Base-by-base conservation (phyloP, 2,329 filamentous ascomycete species). In the Phialophora verrucosa region DNA sequence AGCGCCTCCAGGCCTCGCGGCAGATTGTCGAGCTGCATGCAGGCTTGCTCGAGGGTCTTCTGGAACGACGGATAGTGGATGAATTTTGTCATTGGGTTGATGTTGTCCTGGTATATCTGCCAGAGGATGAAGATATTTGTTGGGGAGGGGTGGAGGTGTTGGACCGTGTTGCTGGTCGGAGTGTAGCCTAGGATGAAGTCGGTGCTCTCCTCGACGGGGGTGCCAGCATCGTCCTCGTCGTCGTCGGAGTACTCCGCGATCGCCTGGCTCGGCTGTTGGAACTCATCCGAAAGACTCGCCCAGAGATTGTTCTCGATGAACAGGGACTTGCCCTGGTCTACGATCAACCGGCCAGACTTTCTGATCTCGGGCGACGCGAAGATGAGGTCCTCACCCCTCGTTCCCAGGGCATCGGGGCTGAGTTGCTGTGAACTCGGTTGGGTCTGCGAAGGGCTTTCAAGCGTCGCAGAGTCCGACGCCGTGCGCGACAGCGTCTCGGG, bases 51-150 rank as follows among this genome's bases (percentile, higher is more conserved):
- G 7, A 93, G 80, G 54, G 85, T 83, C 1, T 85, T 83, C 72
- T 92, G 88, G 3, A 92, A 76, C 0, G 88, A 88, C 0, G 91
- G 90, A 1, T 89, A 84, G 74, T 94, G 91, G 27, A 92, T 87
- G 54, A 88, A 73, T 74, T 93, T 93, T 70, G 87, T 86, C 54
- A 92, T 76, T 0, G 91, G 90, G 72, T 93, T 90, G 63, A 93
- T 87, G 67, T 91, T 88, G 57, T 91, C 87, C 5, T 92, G 79
- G 70, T 89, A 93, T 8, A 87, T 81, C 74, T 92, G 89, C 91
- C 91, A 94, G 4, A 94, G 82, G 59, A 84, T 83, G 72, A 91
- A 88, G 29, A 91, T 85, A 38, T 73, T 63, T 20, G 69, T 64
- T 14, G 71, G 56, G 6, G 59, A 64, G 3, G 75, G 76, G 51